Evolutionary conservation across 306 rosid genomes (phyloP).

Genomic region (Trichosanthes cucumerina): DNA sequence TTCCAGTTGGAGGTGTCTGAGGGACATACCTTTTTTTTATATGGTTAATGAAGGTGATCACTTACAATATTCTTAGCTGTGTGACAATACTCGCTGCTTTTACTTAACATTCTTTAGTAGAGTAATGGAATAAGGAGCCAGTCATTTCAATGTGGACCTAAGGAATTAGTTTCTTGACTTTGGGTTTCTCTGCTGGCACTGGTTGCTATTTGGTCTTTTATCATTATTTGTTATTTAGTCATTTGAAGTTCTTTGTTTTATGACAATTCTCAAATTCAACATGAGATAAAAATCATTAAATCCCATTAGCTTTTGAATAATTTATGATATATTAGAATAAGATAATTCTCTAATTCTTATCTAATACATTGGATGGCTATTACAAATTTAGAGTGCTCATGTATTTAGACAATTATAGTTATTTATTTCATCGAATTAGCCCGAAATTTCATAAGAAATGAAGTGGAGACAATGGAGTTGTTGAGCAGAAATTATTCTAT

Average conservation of each 20-base stretch:
- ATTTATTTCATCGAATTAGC: neutral
- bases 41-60: constrained; percentile 12
- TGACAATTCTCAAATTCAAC: neutral
- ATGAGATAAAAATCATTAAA: neutral
- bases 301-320: neutral
- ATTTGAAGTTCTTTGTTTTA: neutral
- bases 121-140: neutral
- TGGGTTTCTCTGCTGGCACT: neutral
- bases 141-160: neutral
- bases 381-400: neutral
- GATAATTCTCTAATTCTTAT: neutral
- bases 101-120: constrained; percentile 1
- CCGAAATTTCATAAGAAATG: neutral
- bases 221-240: neutral
- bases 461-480: neutral
- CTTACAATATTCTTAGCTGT: neutral
- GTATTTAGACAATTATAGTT: neutral
- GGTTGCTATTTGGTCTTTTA: neutral
- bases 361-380: neutral
- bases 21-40: neutral
- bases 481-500: neutral
- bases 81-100: neutral
- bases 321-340: neutral
- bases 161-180: neutral
- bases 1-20: constrained; percentile 28